Evolutionary conservation across 352 stramenopile species (phyloP), one percentile per base, ranked within the genome.

Genomic region (Pythium graminicola): DNA sequence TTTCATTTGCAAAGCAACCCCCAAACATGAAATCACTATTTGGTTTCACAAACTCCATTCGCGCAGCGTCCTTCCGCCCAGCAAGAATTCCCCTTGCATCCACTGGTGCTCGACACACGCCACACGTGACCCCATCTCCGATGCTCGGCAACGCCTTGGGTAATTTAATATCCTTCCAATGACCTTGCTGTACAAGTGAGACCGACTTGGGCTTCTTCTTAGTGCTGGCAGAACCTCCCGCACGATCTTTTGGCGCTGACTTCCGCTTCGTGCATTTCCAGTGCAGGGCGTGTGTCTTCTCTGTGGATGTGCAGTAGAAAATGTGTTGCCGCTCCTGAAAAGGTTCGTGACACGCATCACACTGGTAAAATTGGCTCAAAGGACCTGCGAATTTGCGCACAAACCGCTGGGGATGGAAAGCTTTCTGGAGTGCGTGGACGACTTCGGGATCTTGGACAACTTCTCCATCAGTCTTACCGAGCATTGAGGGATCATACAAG

Each of bases 251-350:
- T 2, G 36, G 29, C 2, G 47, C 73, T 4, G 70, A 74, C 20
- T 57, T 69, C 7, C 71, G 80, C 58, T 83, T 88, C 2, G 78
- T 86, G 44, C 82, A 93, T 46, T 70, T 75, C 82, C 82, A 93
- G 54, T 93, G 82, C 49, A 87, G 76, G 17, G 73, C 46, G 39
- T 93, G 82, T 5, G 58, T 64, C 19, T 65, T 54, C 5, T 65
- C 53, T 20, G 54, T 44, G 14, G 73, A 61, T 2, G 63, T 59
- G 50, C 82, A 93, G 50, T 89, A 90, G 38, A 93, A 87, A 4
- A 90, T 9, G 28, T 89, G 82, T 41, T 93, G 80, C 2, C 76
- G 72, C 38, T 87, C 65, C 19, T 86, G 72, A 40, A 93, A 89
- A 4, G 77, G 80, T 39, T 80, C 71, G n/a, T 73, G 27, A 51